Percentiles rank a stretch among this genome's conserved stretches.
Conservation (phyloP, 805 yeast genomes). For the Lachancea sp. region DNA sequence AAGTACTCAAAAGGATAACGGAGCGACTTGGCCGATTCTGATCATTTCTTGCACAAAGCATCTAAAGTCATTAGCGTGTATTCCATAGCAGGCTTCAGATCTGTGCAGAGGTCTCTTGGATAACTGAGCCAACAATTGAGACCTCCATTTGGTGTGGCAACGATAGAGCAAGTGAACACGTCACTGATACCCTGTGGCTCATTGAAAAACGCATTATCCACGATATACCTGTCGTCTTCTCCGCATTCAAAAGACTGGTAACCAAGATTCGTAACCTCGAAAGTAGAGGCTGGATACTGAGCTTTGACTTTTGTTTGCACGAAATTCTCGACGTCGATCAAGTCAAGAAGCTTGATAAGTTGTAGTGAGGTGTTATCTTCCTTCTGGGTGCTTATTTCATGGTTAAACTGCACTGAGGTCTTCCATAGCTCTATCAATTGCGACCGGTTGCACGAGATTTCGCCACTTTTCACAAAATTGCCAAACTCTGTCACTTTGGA, state of each 20-base stretch:
- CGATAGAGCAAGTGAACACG: slow-evolving; percentile 19
- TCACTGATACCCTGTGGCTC: slow-evolving; percentile 26
- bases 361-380: slow-evolving; percentile 15
- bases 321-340: slow-evolving; percentile 15
- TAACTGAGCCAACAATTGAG: slow-evolving; percentile 21
- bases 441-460: slow-evolving; percentile 7
- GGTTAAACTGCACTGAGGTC: slow-evolving; percentile 13
- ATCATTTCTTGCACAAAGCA: not conserved
- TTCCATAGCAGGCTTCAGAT: slow-evolving; percentile 1
- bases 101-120: slow-evolving; percentile 12
- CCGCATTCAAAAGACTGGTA: slow-evolving; percentile 15
- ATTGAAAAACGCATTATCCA: slow-evolving; percentile 23
- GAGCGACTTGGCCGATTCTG: not conserved
- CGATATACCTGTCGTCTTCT: slow-evolving; percentile 10
- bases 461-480: slow-evolving; percentile 20
- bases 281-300: slow-evolving; percentile 21
- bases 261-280: slow-evolving; percentile 30
- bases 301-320: slow-evolving; percentile 15
- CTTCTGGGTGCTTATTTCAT: slow-evolving; percentile 1
- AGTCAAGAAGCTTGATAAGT: slow-evolving; percentile 21
- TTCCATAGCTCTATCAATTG: slow-evolving; percentile 14
- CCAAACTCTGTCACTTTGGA: slow-evolving; percentile 17
- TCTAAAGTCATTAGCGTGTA: not conserved
- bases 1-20: not conserved
- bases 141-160: slow-evolving; percentile 26